These are phyloP conservation scores for Lithohypha guttulata DNA, from an alignment of 2,329 filamentous ascomycete genomes.

Conservation along the genomic window DNA sequence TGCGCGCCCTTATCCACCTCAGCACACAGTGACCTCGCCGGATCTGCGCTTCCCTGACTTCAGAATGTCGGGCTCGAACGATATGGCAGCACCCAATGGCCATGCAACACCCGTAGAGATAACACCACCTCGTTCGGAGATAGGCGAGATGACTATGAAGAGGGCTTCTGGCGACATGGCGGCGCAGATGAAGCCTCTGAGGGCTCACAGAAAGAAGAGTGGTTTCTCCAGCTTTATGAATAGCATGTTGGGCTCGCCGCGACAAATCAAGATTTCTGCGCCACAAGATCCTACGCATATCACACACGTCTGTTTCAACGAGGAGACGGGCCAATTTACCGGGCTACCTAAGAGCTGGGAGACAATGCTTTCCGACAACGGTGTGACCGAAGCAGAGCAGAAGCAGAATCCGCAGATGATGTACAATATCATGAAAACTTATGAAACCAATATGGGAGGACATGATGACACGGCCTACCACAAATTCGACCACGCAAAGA, in stretches of 20 bases:
- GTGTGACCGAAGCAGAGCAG: slow-evolving; percentile 91
- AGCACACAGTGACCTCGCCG: slow-evolving; percentile 42
- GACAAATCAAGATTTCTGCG: slow-evolving; percentile 89
- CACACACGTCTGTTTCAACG: slow-evolving; percentile 95
- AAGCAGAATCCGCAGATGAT: slow-evolving; percentile 92
- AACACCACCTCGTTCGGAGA: slow-evolving; percentile 34
- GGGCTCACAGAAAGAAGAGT: slow-evolving; percentile 62
- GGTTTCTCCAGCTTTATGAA: slow-evolving; percentile 82
- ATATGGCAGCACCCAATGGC: slow-evolving; percentile 34
- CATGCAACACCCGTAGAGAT: slow-evolving; percentile 41
- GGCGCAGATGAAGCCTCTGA: slow-evolving; percentile 32
- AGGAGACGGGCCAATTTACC: slow-evolving; percentile 90
- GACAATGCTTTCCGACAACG: slow-evolving; percentile 84
- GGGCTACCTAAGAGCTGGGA: slow-evolving; percentile 98
- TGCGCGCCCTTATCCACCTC: slow-evolving; percentile 35
- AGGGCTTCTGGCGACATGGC: slow-evolving; percentile 40
- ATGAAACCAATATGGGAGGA: slow-evolving; percentile 82
- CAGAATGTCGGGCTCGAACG: slow-evolving; percentile 43
- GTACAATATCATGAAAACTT: slow-evolving; percentile 91
- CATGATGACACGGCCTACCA: slow-evolving; percentile 82
- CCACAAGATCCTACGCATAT: slow-evolving; percentile 97
- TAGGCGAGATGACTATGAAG: slow-evolving; percentile 53
- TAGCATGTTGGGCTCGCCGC: slow-evolving; percentile 71
- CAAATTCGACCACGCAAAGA: slow-evolving; percentile 83
- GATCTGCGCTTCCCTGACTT: slow-evolving; percentile 42